Percentiles rank a stretch among this genome's conserved stretches.
phyloP scores from a whole-genome alignment of 371 early-diverging fungal species.

The Mucor velutinosus region DNA sequence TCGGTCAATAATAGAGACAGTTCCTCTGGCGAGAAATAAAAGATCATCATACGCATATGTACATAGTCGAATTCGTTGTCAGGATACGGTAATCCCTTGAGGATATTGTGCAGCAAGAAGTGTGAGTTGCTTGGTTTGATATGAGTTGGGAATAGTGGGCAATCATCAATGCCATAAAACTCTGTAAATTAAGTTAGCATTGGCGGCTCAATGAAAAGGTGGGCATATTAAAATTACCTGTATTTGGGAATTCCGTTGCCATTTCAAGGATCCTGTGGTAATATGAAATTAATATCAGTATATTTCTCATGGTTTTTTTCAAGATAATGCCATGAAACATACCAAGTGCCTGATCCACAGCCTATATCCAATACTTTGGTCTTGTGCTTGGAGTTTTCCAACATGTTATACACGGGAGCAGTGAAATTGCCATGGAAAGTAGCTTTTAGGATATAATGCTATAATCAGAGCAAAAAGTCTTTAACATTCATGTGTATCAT shows the following conservation, averaged over 20 bases:
- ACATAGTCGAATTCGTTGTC: conserved; percentile 59
- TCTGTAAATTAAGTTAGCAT: conserved; percentile 21
- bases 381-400: conserved; percentile 6
- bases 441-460: conserved; percentile 48
- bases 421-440: conserved; percentile 38
- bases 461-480: background rate
- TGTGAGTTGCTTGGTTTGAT: conserved; percentile 59
- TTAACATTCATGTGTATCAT: background rate
- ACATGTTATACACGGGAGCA: conserved; percentile 24
- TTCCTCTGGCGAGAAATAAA: conserved; percentile 41
- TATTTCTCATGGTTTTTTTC: conserved; percentile 3
- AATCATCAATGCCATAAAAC: conserved; percentile 58
- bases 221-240: conserved; percentile 17
- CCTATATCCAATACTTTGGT: conserved; percentile 43
- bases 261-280: conserved; percentile 29
- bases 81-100: conserved; percentile 55
- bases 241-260: conserved; percentile 34
- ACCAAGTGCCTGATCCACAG: conserved; percentile 51
- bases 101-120: conserved; percentile 53
- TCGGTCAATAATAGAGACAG: conserved; percentile 32
- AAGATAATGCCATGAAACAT: background rate
- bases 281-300: background rate
- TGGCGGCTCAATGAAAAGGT: background rate
- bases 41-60: conserved; percentile 51
- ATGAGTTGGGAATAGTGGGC: conserved; percentile 55